A percentile compares a stretch with the other conserved stretches of the same genome.
phyloP scores from a whole-genome alignment of 805 yeast species.

The Lachancea lanzarotensis region DNA sequence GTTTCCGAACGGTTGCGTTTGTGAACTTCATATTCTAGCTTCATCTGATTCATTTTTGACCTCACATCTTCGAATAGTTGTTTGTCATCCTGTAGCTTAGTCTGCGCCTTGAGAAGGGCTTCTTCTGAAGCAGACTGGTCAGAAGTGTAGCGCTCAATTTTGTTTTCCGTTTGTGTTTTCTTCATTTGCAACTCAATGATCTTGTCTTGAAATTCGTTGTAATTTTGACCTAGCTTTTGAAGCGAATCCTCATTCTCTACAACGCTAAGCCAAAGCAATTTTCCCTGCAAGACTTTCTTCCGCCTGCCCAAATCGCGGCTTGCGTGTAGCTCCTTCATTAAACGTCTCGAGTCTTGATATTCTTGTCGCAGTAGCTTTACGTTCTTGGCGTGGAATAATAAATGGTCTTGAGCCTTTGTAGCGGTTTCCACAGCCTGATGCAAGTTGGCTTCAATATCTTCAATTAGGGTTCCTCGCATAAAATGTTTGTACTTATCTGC shows the following conservation, averaged over 20 bases:
- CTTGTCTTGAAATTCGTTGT: conserved; percentile 14
- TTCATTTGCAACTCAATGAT: conserved; percentile 14
- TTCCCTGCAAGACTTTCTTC: conserved; percentile 40
- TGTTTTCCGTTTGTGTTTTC: conserved; percentile 19
- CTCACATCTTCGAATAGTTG: conserved; percentile 16
- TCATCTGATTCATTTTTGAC: conserved; percentile 13
- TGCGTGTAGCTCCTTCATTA: conserved; percentile 36
- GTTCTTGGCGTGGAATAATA: conserved; percentile 36
- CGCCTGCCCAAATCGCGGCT: conserved; percentile 37
- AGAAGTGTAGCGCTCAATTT: conserved; percentile 24
- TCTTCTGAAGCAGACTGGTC: conserved; percentile 16
- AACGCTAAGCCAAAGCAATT: conserved; percentile 43
- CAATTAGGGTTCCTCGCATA: conserved; percentile 72
- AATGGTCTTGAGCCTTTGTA: conserved; percentile 34
- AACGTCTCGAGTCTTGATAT: conserved; percentile 38
- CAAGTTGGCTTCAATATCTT: conserved; percentile 55
- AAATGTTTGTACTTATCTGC: conserved; percentile 67
- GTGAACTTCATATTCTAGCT: conserved; percentile 18
- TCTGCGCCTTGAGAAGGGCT: conserved; percentile 13
- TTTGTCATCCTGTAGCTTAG: conserved; percentile 16
- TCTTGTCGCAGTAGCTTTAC: conserved; percentile 36
- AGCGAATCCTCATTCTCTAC: conserved; percentile 18
- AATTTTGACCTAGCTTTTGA: conserved; percentile 14
- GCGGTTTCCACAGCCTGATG: conserved; percentile 35
- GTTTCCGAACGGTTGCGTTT: conserved; percentile 20